A percentile compares a stretch with the other conserved stretches of the same genome.
phyloP scores from a whole-genome alignment of 768 basidiomycete species.

The Polyporus arcularius region DNA sequence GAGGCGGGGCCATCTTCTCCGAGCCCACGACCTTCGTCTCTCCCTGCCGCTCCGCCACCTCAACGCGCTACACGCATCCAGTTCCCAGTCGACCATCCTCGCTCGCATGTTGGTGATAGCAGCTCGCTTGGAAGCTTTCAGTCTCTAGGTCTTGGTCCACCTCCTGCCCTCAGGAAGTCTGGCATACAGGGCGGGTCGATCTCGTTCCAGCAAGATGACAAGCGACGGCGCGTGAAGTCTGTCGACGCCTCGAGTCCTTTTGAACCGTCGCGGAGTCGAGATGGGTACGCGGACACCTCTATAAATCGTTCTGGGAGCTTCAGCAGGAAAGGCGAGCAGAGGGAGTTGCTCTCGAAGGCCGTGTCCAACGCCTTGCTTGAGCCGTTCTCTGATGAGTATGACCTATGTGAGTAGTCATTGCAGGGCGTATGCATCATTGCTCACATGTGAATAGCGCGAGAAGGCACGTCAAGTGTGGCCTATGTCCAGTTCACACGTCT shows the following conservation, averaged over 20 bases:
- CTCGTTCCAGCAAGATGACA: conserved; percentile 21
- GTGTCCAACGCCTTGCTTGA: conserved; percentile 9
- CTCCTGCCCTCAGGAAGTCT: conserved; percentile 21
- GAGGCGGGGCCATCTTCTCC: conserved; percentile 29
- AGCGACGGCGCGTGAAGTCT: conserved; percentile 33
- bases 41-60: conserved; percentile 12
- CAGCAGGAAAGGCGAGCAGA: conserved; percentile 13
- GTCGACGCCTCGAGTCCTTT: conserved; percentile 21
- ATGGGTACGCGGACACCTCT: background rate
- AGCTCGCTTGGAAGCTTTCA: conserved; percentile 14
- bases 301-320: conserved; percentile 8
- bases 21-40: conserved; percentile 20
- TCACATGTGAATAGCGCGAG: conserved; percentile 53
- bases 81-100: conserved; percentile 30
- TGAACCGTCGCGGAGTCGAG: conserved; percentile 1
- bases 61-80: conserved; percentile 32
- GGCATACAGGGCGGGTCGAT: conserved; percentile 7
- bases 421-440: background rate
- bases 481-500: background rate
- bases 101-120: background rate
- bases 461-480: conserved; percentile 54
- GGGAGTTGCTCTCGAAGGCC: conserved; percentile 5
- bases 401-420: conserved; percentile 58
- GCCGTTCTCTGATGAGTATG: conserved; percentile 76
- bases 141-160: conserved; percentile 30